phyloP scores from a whole-genome alignment of 2,329 filamentous ascomycete genomes.

The Penicillium freii region DNA sequence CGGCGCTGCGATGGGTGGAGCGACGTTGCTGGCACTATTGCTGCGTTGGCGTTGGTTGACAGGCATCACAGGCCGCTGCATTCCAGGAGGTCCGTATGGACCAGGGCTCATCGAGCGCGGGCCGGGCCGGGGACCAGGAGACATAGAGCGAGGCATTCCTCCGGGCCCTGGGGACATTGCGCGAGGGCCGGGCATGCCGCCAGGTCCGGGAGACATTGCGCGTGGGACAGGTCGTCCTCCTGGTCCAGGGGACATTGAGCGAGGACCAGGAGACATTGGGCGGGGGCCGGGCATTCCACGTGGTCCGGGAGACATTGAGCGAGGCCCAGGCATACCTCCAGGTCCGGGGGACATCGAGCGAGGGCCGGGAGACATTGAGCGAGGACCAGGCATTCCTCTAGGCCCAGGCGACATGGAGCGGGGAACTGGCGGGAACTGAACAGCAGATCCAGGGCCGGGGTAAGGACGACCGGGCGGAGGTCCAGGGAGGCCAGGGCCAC shows the following conservation, averaged over 20 bases:
- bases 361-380: conserved; percentile 33
- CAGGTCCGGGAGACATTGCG: conserved; percentile 35
- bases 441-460: conserved; percentile 28
- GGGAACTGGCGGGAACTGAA: conserved; percentile 38
- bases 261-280: conserved; percentile 26
- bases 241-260: conserved; percentile 32
- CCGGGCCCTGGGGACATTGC: conserved; percentile 35
- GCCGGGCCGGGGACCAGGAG: conserved; percentile 37
- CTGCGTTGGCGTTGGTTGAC: conserved; percentile 41
- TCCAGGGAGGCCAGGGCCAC: conserved; percentile 30
- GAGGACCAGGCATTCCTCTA: conserved; percentile 28
- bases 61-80: conserved; percentile 43
- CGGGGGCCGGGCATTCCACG: conserved; percentile 23
- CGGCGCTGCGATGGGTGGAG: conserved; percentile 21
- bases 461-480: conserved; percentile 27
- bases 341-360: conserved; percentile 31
- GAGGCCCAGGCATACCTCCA: conserved; percentile 36
- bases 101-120: conserved; percentile 42
- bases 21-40: conserved; percentile 43
- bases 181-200: conserved; percentile 23
- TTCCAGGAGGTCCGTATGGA: conserved; percentile 42
- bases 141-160: conserved; percentile 28
- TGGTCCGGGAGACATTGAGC: conserved; percentile 27
- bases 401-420: conserved; percentile 37
- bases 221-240: conserved; percentile 35